Base-by-base conservation (phyloP, 805 yeast species). In the Debaryomyces maramus region DNA sequence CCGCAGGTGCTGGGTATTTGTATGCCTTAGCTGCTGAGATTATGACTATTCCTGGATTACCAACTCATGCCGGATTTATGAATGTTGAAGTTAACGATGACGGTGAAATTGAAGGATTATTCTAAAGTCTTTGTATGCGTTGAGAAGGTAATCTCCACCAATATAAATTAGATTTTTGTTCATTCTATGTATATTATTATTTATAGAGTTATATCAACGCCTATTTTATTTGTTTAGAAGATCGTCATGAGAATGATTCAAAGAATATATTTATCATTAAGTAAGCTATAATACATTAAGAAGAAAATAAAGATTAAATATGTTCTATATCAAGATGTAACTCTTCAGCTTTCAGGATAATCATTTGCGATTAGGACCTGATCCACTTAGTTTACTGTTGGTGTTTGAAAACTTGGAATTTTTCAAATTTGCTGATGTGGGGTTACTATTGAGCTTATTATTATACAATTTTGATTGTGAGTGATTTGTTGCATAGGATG, bases 1-100 rank as follows among this genome's bases (percentile, higher is more conserved):
- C 96, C 26, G 87, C 88, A 40, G 99, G 99, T 65, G 98, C 97
- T 34, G 97, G 97, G 7, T 91, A 91, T 67, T 75, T 91, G 60
- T 93, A 91, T 59, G 98, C 98, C 1, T 75, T 91, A 53, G 97
- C 97, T 13, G 97, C 95, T 41, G 96, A 91, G 66, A 91, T 91
- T 56, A 89, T 85, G 83, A 91, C 99, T 19, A 90, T 91, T 53
- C 99, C 99, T 19, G 99, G 99, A 45, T 73, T 91, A 58, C 95
- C 97, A 41, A 91, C 98, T 7, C 90, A 87, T 61, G 85, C 95
- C 52, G 98, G 98, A 18, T 91, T 86, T 73, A 88, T 91, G 96
- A 87, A 90, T 58, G 97, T 91, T 43, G 99, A 91, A 65, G 93
- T 91, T 39, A 81, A 85, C 61, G 85, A 88, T 22, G 75, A 77